Evolutionary conservation across 2,329 filamentous ascomycete species (phyloP), one percentile per base, ranked within the genome.

Genomic region (Fusarium foetens): DNA sequence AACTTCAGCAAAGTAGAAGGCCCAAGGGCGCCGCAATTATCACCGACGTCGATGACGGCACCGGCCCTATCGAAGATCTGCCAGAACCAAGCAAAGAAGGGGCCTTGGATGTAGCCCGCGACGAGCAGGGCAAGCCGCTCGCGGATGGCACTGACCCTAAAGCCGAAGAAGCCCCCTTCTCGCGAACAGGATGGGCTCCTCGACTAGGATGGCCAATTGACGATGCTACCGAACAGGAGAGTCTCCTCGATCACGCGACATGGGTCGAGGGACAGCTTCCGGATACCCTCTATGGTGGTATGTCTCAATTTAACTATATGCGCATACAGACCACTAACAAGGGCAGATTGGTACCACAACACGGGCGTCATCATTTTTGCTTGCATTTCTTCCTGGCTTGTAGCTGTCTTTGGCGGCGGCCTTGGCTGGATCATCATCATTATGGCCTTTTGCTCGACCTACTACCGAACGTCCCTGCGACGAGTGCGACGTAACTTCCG

Each of bases 281-380:
- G 45, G 95, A 98, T 79, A 93, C 93, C 79, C 94, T 97, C 81
- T 99, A 93, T 80, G 96, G 96, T 79, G 93, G 92, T 93, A 83
- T 76, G 87, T 76, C 52, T 27, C 42, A 29, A n/a, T 23, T n/a
- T 23, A 11, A 43, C 19, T 33, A 46, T 42, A n/a, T 42, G 42
- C 17, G 46, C 42, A 48, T 31, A 21, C 10, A n/a, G 19, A 5
- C 29, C 27, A 51, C 72, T 75, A 31, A 76, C 63, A 27, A 14
- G 10, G 11, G n/a, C 55, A 94, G 94, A 98, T 81, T 99, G 96
- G 96, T 99, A 98, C 81, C 95, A 99, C 82, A 99, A 99, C 81
- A 91, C 95, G 6, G 96, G 87, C n/a, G 85, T 99, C 69, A 98
- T 99, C 79, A 87, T 95, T 73, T 98, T 99, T 79, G 94, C 95